Evolutionary conservation across 768 basidiomycete genomes (phyloP).

Genomic region (Bullera alba): DNA sequence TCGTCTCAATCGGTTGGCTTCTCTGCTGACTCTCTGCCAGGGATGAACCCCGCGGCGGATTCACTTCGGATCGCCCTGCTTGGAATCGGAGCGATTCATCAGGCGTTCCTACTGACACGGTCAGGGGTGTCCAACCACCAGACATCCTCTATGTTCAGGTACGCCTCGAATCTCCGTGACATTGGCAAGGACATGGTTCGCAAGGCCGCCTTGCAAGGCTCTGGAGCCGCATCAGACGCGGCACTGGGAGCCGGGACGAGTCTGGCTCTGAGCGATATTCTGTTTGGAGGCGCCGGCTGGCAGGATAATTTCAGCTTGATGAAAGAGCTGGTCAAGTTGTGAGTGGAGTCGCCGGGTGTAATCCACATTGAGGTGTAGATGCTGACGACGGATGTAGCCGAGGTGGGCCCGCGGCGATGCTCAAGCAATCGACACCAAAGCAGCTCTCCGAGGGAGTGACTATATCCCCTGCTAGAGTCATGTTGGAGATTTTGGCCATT

Average conservation of each 20-base stretch:
- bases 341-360: slow-evolving; percentile 15
- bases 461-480: slow-evolving; percentile 46
- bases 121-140: slow-evolving; percentile 26
- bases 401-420: slow-evolving; percentile 49
- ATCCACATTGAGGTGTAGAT: background rate
- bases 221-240: slow-evolving; percentile 27
- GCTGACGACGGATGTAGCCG: no score
- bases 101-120: slow-evolving; percentile 49
- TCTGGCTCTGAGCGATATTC: slow-evolving; percentile 47
- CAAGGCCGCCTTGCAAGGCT: slow-evolving; percentile 43
- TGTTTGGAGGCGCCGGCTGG: slow-evolving; percentile 49
- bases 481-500: slow-evolving; percentile 50
- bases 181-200: slow-evolving; percentile 46
- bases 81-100: slow-evolving; percentile 50
- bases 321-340: slow-evolving; percentile 48
- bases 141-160: slow-evolving; percentile 45
- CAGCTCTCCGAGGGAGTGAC: slow-evolving; percentile 34
- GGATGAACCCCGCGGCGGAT: slow-evolving; percentile 47
- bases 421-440: slow-evolving; percentile 31
- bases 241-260: slow-evolving; percentile 37
- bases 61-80: slow-evolving; percentile 48
- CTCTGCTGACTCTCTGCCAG: slow-evolving; percentile 10
- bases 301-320: slow-evolving; percentile 47
- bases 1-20: background rate
- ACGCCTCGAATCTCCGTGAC: slow-evolving; percentile 45